Evolutionary conservation across 768 basidiomycete genomes (phyloP).

Genomic region (Lactifluus echinatus): DNA sequence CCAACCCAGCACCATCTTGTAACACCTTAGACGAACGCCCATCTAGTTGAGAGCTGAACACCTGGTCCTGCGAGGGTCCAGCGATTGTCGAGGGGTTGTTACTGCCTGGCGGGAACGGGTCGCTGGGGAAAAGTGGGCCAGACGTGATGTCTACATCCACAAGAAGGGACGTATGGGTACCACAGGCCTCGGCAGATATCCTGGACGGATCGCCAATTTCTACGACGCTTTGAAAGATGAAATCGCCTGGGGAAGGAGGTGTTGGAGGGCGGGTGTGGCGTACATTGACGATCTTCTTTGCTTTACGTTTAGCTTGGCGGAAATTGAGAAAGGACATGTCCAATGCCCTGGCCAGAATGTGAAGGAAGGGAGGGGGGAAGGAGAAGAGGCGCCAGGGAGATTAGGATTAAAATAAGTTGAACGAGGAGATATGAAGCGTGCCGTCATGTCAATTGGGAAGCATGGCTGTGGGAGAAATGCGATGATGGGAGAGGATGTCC

Average conservation of each 20-base stretch:
- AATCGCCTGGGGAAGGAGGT: background rate
- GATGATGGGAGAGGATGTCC: background rate
- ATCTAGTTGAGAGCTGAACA: background rate
- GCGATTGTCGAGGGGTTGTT: background rate
- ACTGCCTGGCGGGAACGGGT: background rate
- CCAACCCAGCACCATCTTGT: background rate
- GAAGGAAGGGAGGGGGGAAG: background rate
- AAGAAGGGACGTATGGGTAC: background rate
- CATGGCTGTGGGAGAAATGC: background rate
- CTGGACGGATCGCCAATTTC: constrained; percentile 11
- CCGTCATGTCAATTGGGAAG: background rate
- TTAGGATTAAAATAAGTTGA: background rate
- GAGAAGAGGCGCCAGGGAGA: background rate
- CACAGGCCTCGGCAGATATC: background rate
- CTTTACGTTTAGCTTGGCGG: constrained; percentile 18
- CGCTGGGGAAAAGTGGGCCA: constrained; percentile 11
- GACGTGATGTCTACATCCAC: constrained; percentile 5
- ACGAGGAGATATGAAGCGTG: background rate
- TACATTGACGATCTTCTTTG: constrained; percentile 13
- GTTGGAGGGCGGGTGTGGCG: background rate
- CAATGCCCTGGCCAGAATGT: background rate
- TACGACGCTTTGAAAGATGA: constrained; percentile 5
- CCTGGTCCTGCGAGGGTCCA: background rate
- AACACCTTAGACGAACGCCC: no score
- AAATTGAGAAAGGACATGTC: constrained; percentile 14